A percentile compares a stretch with the other conserved stretches of the same genome.
phyloP scores from a whole-genome alignment of 768 basidiomycete species.

The Rubroboletus satanas region DNA sequence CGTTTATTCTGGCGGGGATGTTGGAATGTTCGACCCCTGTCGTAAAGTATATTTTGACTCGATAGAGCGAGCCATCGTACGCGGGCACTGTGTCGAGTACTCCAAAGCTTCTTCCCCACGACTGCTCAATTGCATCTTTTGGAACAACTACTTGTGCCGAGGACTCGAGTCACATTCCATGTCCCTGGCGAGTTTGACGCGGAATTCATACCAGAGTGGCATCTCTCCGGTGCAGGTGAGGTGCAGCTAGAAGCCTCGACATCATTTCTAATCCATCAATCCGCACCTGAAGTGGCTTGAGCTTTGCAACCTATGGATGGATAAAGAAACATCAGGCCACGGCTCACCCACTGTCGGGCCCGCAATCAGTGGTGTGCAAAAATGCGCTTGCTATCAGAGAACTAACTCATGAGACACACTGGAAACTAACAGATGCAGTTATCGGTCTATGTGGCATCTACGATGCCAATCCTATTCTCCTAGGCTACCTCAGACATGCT shows the following conservation, averaged over 20 bases:
- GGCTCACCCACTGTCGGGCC: constrained; percentile 42
- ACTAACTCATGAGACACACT: neutral
- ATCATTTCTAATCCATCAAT: constrained; percentile 1
- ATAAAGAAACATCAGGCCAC: constrained; percentile 42
- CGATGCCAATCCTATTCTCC: constrained; percentile 66
- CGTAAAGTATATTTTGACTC: neutral
- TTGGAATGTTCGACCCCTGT: neutral
- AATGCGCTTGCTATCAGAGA: neutral
- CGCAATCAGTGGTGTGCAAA: constrained; percentile 53
- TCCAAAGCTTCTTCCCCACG: neutral
- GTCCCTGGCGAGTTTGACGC: constrained; percentile 66
- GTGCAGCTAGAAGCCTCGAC: neutral
- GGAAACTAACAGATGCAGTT: constrained; percentile 53
- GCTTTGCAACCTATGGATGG: constrained; percentile 58
- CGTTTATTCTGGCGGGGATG: neutral
- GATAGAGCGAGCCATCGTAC: neutral
- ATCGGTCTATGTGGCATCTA: constrained; percentile 63
- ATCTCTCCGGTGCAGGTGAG: constrained; percentile 60
- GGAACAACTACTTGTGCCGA: neutral
- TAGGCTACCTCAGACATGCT: constrained; percentile 59
- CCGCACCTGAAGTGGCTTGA: constrained; percentile 55
- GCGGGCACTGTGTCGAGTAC: neutral
- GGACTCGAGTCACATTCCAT: constrained; percentile 31
- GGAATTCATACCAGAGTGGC: constrained; percentile 72
- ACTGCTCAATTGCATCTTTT: neutral